phyloP scores from a whole-genome alignment of 257 asterid genomes.

The Buddleja alternifolia region DNA sequence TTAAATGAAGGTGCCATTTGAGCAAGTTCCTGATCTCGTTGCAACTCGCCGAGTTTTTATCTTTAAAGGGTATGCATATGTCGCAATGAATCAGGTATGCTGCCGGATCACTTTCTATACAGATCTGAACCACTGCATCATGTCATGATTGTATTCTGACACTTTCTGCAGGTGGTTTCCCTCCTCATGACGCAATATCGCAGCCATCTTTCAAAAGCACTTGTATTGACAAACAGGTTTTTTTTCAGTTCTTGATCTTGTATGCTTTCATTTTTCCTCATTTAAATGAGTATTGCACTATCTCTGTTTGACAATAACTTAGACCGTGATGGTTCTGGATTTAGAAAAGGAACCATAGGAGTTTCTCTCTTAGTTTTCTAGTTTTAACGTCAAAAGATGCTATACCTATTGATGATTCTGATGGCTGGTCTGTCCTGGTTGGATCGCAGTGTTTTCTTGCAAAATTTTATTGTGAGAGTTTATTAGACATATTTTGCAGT shows the following conservation, averaged over 20 bases:
- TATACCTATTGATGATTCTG: slow-evolving; percentile 2
- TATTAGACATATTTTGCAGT: slow-evolving; percentile 10
- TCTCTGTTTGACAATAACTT: slow-evolving; percentile 1
- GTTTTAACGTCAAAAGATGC: slow-evolving; percentile 17
- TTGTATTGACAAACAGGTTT: slow-evolving; percentile 90
- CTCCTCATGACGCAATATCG: slow-evolving; percentile 82
- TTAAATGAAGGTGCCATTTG: slow-evolving; percentile 85
- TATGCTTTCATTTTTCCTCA: slow-evolving; percentile 1
- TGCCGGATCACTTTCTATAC: slow-evolving; percentile 25
- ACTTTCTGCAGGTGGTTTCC: slow-evolving; percentile 70
- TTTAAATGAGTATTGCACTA: not conserved
- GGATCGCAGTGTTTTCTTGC: not conserved
- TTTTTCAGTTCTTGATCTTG: slow-evolving; percentile 14
- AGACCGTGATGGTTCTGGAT: not conserved
- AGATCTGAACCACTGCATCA: slow-evolving; percentile 20
- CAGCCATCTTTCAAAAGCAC: slow-evolving; percentile 88
- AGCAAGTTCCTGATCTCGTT: slow-evolving; percentile 95
- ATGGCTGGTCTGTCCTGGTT: slow-evolving; percentile 15
- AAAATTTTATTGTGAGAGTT: not conserved
- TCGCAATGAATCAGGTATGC: slow-evolving; percentile 82
- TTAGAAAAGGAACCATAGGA: not conserved
- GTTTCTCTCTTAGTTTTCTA: slow-evolving; percentile 12
- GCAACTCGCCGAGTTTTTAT: slow-evolving; percentile 79
- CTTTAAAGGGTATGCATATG: slow-evolving; percentile 85
- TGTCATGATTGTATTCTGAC: slow-evolving; percentile 26